A percentile compares a stretch with the other conserved stretches of the same genome.
These are phyloP conservation scores for Przewalskia tangutica DNA, from an alignment of 257 asterid species.

Conservation along the genomic window DNA sequence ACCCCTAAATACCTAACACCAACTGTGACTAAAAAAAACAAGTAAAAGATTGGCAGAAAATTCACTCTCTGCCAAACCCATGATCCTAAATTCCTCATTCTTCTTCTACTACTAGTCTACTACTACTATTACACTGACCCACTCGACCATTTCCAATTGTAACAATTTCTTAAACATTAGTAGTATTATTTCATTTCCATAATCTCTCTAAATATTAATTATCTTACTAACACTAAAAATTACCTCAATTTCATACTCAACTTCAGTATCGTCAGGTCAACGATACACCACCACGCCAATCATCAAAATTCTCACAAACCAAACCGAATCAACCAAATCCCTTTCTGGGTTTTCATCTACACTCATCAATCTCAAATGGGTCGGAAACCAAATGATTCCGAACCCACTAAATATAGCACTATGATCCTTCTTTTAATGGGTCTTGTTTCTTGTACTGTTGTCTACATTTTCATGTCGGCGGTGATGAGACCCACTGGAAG, in stretches of 20 bases:
- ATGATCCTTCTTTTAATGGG: constrained; percentile 62
- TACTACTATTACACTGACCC: not conserved
- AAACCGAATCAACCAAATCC: not conserved
- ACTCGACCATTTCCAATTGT: not conserved
- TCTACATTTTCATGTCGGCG: constrained; percentile 60
- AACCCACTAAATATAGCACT: constrained; percentile 47
- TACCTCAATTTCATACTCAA: constrained; percentile 4
- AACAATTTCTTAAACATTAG: not conserved
- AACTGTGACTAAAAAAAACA: not conserved
- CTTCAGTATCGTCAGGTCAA: not conserved
- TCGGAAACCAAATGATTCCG: constrained; percentile 63
- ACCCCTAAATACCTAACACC: too few relatives aligned
- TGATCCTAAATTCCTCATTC: not conserved
- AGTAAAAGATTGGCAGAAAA: not conserved
- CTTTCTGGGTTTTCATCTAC: constrained; percentile 22
- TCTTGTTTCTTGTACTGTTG: constrained; percentile 50
- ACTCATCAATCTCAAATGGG: constrained; percentile 40
- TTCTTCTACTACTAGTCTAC: not conserved
- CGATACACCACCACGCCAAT: constrained; percentile 9
- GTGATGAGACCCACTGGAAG: constrained; percentile 23
- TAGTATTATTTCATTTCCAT: not conserved
- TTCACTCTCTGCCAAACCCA: not conserved
- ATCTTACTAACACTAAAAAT: not conserved
- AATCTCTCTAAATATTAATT: not conserved
- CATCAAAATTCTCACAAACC: constrained; percentile 7